These are phyloP conservation scores for Naegleria lovaniensis DNA, from an alignment of 208 protist species.

Conservation along the genomic window DNA sequence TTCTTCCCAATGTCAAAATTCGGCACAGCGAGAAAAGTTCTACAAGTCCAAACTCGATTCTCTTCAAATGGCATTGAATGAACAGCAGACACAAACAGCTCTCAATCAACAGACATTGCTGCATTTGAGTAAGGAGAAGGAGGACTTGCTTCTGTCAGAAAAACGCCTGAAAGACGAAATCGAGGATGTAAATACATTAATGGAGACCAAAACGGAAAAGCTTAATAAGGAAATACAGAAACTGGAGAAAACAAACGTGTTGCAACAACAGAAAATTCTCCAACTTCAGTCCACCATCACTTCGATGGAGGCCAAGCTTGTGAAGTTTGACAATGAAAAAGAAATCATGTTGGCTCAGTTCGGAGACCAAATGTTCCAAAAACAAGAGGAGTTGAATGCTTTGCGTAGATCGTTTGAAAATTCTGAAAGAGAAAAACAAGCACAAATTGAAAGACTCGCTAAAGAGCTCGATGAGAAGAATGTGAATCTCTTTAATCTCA, in stretches of 20 bases:
- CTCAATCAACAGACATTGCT: background rate
- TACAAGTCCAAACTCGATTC: background rate
- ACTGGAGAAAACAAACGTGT: background rate
- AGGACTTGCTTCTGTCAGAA: background rate
- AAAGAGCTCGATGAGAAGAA: background rate
- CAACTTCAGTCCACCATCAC: background rate
- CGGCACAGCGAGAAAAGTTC: background rate
- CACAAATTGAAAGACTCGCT: background rate
- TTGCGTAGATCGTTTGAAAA: background rate
- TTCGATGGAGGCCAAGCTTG: background rate
- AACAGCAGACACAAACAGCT: background rate
- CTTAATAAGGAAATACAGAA: background rate
- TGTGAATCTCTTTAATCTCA: no score
- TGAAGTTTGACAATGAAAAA: background rate
- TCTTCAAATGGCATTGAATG: background rate
- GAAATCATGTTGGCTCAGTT: background rate
- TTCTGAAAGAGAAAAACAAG: background rate
- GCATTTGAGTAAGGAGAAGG: constrained; percentile 5
- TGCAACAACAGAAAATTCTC: background rate
- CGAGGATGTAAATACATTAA: background rate
- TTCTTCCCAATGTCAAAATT: background rate
- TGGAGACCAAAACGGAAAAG: background rate
- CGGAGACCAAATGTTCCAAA: background rate
- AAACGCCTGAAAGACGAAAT: background rate
- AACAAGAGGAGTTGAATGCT: background rate